These are phyloP conservation scores for Terfezia boudieri DNA, from an alignment of 495 filamentous ascomycete species.

Conservation along the genomic window DNA sequence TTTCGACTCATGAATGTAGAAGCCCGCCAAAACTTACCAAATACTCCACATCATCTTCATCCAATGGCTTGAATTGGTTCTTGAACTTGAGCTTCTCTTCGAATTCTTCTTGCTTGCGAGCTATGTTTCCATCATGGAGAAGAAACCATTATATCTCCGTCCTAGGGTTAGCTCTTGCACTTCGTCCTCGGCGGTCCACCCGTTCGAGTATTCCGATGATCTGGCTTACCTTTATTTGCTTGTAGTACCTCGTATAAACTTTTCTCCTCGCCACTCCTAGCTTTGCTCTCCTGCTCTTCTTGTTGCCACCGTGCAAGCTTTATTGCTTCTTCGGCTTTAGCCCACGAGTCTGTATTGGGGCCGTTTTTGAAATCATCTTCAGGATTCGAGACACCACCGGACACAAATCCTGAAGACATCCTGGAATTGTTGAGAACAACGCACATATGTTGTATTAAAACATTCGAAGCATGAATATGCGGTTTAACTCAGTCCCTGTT, in stretches of 20 bases:
- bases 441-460: no score
- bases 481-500: no score
- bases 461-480: no score
- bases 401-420: constrained; percentile 81
- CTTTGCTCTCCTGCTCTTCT: constrained; percentile 25
- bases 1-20: background rate
- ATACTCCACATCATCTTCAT: constrained; percentile 88
- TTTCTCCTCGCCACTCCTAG: constrained; percentile 27
- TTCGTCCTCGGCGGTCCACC: background rate
- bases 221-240: constrained; percentile 63
- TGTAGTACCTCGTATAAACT: constrained; percentile 71
- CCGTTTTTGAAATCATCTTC: constrained; percentile 14
- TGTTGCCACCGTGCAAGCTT: constrained; percentile 42
- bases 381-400: constrained; percentile 52
- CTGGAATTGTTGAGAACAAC: background rate
- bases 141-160: background rate
- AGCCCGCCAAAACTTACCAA: constrained; percentile 24
- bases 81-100: constrained; percentile 69
- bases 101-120: constrained; percentile 88
- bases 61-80: constrained; percentile 85
- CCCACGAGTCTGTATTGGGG: constrained; percentile 42
- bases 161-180: background rate
- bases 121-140: constrained; percentile 23
- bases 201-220: background rate
- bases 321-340: constrained; percentile 49